Percentiles rank a stretch among this genome's conserved stretches.
Conservation (phyloP, 148 eudicot species). For the Arbutus unedo region DNA sequence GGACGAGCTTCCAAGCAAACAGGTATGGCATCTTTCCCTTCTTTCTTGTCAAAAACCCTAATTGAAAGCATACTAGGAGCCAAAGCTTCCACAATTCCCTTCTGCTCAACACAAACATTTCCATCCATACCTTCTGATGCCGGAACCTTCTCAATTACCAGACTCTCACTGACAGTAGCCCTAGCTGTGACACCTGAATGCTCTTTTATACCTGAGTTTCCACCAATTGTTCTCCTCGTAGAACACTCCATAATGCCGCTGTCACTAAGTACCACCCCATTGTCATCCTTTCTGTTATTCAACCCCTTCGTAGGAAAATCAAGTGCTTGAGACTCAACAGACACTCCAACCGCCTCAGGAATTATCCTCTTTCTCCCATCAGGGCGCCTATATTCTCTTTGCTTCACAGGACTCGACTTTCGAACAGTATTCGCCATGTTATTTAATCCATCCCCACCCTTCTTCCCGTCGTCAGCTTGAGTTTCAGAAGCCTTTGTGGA, state of each 20-base stretch:
- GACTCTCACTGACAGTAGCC: conserved; percentile 72
- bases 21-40: conserved; percentile 62
- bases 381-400: conserved; percentile 92
- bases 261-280: conserved; percentile 26
- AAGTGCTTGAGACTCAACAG: conserved; percentile 45
- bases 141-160: conserved; percentile 86
- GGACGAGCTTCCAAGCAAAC: conserved; percentile 87
- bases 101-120: conserved; percentile 50
- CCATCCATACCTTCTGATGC: conserved; percentile 44
- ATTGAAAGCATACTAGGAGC: conserved; percentile 47
- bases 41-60: conserved; percentile 75
- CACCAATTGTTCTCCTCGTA: conserved; percentile 41
- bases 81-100: conserved; percentile 41
- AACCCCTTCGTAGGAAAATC: conserved; percentile 39
- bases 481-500: conserved; percentile 44
- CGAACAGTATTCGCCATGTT: conserved; percentile 47
- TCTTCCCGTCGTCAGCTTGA: conserved; percentile 54
- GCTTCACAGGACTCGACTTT: conserved; percentile 83
- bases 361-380: conserved; percentile 98
- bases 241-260: conserved; percentile 38
- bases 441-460: conserved; percentile 44
- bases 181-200: conserved; percentile 71
- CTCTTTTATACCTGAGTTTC: conserved; percentile 50
- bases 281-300: conserved; percentile 38
- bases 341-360: conserved; percentile 88